These are phyloP conservation scores for Geotrichum citri-aurantii DNA, from an alignment of 1,139 yeast genomes.

Conservation along the genomic window DNA sequence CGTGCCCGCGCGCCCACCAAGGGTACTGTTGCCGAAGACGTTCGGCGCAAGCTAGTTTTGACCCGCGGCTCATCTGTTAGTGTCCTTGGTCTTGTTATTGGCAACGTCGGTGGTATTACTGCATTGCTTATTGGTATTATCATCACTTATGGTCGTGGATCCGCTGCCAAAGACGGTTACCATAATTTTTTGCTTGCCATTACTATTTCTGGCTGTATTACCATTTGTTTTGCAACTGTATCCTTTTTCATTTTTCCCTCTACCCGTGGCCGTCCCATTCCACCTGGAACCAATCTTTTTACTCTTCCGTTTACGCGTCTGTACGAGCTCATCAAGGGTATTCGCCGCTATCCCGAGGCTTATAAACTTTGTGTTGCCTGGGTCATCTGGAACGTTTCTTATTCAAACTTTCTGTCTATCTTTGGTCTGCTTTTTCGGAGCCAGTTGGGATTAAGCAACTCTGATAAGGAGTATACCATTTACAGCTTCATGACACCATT, in stretches of 20 bases:
- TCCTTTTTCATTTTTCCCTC: constrained; percentile 38
- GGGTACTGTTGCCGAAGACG: constrained; percentile 31
- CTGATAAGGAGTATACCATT: constrained; percentile 43
- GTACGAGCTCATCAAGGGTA: constrained; percentile 30
- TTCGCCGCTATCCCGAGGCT: constrained; percentile 39
- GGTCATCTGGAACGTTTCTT: constrained; percentile 45
- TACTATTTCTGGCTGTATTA: constrained; percentile 41
- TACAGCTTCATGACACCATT: constrained; percentile 41
- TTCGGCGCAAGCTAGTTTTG: constrained; percentile 32
- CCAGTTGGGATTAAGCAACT: constrained; percentile 40
- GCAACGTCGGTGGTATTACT: constrained; percentile 42
- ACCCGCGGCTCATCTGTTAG: constrained; percentile 40
- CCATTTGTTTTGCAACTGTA: constrained; percentile 34
- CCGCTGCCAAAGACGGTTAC: constrained; percentile 35
- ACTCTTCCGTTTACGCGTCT: constrained; percentile 35
- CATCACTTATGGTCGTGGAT: constrained; percentile 36
- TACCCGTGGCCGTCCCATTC: constrained; percentile 34
- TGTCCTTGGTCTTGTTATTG: constrained; percentile 40
- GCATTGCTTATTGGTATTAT: constrained; percentile 42
- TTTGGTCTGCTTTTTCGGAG: constrained; percentile 42
- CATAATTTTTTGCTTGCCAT: constrained; percentile 39
- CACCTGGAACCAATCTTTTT: constrained; percentile 31
- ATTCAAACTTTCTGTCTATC: constrained; percentile 39
- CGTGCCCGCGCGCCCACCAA: constrained; percentile 30
- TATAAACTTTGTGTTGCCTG: constrained; percentile 41